Base-by-base conservation (phyloP, 352 stramenopile species). In the Chrysophaeum taylorii region DNA sequence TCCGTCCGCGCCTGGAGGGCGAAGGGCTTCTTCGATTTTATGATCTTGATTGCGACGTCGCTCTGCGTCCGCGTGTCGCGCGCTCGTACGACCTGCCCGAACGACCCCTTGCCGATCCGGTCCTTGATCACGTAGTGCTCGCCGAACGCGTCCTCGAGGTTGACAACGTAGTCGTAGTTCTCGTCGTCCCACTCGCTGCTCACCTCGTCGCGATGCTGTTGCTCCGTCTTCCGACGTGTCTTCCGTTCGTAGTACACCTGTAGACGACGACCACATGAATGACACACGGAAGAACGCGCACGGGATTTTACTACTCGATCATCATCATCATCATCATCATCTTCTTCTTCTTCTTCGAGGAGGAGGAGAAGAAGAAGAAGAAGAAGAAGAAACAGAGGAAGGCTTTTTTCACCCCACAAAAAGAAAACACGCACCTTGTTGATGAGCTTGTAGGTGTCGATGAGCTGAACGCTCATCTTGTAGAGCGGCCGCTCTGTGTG, bases 391-490 rank as follows among this genome's bases (percentile, higher is more conserved):
- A 48, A 69, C 41, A 61, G 16, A 18, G 29, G 57, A 38, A 68
- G 57, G 1, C 1, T n/a, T n/a, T n/a, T n/a, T n/a, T n/a, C n/a
- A n/a, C n/a, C n/a, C n/a, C n/a, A n/a, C n/a, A n/a, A n/a, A 9
- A 12, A 38, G 23, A 38, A 68, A 68, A 15, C 33, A 16, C 61
- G 50, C 35, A 16, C 74, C 50, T 76, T 80, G 80, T 98, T 98
- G 79, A 98, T 98, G 57, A 85, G 73, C 77, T 96, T 97, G 79
- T 98, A 96, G 21, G 94, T 98, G 74, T 93, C 83, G 79, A 98
- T 94, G 45, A 98, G 85, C 27, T 85, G 78, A 9, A 92, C 73
- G 37, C 89, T 94, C 69, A 98, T 86, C 82, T 96, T 90, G 62
- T 87, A 77, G 25, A 88, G 70, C n/a, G 85, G 85, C 70, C 85